Evolutionary conservation across 129 eudicot genomes (phyloP).

Genomic region (Centrapalus pauciflorus): DNA sequence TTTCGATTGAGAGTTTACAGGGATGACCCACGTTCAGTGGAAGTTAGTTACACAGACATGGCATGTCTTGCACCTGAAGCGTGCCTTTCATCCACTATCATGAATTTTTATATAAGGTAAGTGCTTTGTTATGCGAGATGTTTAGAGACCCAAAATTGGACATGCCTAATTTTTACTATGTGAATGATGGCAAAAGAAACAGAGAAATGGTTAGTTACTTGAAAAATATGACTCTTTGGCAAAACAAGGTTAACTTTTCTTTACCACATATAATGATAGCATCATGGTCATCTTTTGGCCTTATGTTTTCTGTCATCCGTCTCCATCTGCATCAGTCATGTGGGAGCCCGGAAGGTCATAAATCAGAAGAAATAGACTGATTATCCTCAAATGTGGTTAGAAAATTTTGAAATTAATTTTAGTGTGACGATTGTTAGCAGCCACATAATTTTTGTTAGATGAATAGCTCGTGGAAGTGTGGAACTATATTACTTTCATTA

Average conservation of each 20-base stretch:
- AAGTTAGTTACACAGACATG: constrained; percentile 54
- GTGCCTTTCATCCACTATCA: constrained; percentile 78
- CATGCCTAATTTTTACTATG: background rate
- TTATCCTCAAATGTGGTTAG: background rate
- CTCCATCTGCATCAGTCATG: background rate
- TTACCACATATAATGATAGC: background rate
- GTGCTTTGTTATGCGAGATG: constrained; percentile 12
- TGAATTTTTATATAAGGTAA: constrained; percentile 87
- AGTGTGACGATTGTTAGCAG: background rate
- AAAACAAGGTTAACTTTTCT: background rate
- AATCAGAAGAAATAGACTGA: background rate
- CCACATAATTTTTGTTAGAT: background rate
- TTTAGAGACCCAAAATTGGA: background rate
- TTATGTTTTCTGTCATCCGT: background rate
- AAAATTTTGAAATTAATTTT: background rate
- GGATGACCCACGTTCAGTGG: constrained; percentile 71
- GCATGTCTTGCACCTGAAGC: constrained; percentile 78
- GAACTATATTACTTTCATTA: background rate
- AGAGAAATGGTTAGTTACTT: background rate
- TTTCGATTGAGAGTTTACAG: constrained; percentile 33
- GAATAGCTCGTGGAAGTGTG: background rate
- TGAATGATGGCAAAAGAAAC: background rate
- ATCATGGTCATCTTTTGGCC: no score
- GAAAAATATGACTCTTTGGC: background rate
- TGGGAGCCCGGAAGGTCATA: background rate